Evolutionary conservation across 139 green algal genomes (phyloP).

Genomic region (Coelastrella sp.): DNA sequence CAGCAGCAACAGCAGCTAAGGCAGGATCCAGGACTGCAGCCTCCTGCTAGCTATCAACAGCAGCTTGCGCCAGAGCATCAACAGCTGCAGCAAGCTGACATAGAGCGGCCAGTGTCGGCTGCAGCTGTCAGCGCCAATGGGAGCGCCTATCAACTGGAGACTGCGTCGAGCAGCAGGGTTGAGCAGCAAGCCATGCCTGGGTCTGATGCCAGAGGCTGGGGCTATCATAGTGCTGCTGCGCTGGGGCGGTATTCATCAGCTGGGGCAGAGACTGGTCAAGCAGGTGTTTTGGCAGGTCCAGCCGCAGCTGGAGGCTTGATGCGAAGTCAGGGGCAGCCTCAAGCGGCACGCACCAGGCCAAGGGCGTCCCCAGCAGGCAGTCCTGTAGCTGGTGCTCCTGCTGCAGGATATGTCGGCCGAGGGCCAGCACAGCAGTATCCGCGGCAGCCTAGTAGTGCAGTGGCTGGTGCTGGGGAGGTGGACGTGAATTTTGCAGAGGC

Average conservation of each 20-base stretch:
- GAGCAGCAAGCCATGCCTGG: neutral
- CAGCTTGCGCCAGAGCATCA: neutral
- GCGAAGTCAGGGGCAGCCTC: neutral
- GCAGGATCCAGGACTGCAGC: neutral
- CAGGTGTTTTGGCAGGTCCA: neutral
- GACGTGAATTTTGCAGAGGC: neutral
- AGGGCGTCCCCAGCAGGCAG: neutral
- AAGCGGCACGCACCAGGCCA: neutral
- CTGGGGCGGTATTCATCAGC: neutral
- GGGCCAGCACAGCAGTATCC: neutral
- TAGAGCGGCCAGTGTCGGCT: too few species aligned
- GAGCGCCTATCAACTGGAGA: neutral
- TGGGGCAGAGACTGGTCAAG: neutral
- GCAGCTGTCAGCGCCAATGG: too few species aligned
- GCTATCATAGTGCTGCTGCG: neutral
- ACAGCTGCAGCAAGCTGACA: too few species aligned
- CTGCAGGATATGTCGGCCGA: neutral
- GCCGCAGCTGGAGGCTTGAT: neutral
- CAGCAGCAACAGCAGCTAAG: constrained; percentile 8
- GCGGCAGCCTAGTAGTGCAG: neutral
- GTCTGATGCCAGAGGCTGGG: neutral
- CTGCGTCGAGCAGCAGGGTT: neutral
- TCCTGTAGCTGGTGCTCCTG: neutral
- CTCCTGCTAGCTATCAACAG: neutral
- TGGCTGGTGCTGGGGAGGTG: neutral